Conservation (phyloP, 2,329 filamentous ascomycete genomes). For the Stemphylium beticola region DNA sequence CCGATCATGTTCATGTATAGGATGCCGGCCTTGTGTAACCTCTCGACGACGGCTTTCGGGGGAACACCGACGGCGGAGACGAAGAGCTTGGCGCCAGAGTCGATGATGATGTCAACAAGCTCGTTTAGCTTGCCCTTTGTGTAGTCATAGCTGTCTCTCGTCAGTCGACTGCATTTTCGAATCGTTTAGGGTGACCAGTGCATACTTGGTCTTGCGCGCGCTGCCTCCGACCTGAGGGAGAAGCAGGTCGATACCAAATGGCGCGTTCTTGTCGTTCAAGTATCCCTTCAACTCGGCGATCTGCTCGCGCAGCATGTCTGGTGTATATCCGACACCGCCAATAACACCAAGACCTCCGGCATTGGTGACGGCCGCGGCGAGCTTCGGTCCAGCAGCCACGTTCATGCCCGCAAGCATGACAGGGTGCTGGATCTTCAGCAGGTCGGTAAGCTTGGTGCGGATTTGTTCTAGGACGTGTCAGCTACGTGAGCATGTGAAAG, state of each 20-base stretch:
- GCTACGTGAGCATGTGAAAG: slow-evolving; percentile 33
- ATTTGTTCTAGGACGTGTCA: slow-evolving; percentile 71
- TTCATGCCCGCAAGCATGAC: slow-evolving; percentile 98
- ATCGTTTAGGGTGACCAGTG: background rate
- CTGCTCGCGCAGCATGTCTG: slow-evolving; percentile 95
- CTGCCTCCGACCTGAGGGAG: slow-evolving; percentile 93
- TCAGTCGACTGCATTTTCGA: slow-evolving; percentile 6
- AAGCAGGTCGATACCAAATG: slow-evolving; percentile 92
- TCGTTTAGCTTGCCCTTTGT: slow-evolving; percentile 97
- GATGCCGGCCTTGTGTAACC: slow-evolving; percentile 83
- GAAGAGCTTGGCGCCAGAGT: slow-evolving; percentile 88
- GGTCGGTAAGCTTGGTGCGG: slow-evolving; percentile 90
- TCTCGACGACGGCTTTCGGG: slow-evolving; percentile 85
- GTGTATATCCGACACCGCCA: slow-evolving; percentile 93
- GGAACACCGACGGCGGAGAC: slow-evolving; percentile 96
- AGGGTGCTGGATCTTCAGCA: slow-evolving; percentile 97
- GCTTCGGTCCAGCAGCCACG: slow-evolving; percentile 93
- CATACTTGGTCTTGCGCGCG: slow-evolving; percentile 90
- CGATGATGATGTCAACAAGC: slow-evolving; percentile 90
- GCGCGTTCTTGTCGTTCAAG: slow-evolving; percentile 87
- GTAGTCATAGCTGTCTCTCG: slow-evolving; percentile 83
- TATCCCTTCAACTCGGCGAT: slow-evolving; percentile 91
- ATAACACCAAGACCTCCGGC: slow-evolving; percentile 96
- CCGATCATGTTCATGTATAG: slow-evolving; percentile 99
- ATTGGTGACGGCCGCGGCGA: slow-evolving; percentile 96